Evolutionary conservation across 2,329 filamentous ascomycete genomes (phyloP), one percentile per base, ranked within the genome.

Genomic region (Pestalotiopsis sp.): DNA sequence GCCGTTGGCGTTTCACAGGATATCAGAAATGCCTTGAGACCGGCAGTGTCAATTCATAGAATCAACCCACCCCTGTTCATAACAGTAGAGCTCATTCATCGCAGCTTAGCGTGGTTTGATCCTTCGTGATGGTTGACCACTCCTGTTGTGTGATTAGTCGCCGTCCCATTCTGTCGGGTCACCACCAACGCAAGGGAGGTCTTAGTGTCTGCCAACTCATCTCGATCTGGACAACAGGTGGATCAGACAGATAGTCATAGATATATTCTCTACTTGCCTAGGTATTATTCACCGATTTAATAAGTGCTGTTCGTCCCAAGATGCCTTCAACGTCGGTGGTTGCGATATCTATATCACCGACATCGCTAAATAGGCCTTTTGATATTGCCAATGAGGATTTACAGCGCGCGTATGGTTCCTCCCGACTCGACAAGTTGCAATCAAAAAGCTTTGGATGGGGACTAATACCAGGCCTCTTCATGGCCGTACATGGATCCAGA

Each of bases 91-190:
- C 45, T 23, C 45, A 52, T 20, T 52, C 5, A 11, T 60, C 11
- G 57, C 9, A 25, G 57, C 3, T 25, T 45, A 45, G 39, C n/a
- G 49, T n/a, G n/a, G 64, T 66, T 25, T 66, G 64, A 66, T 66
- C 64, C 27, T 56, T 45, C 7, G 9, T 7, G 12, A 11, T n/a
- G 27, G 27, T 27, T 39, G 39, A 45, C 66, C 66, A 62, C n/a
- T 67, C 59, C 25, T 13, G 39, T 27, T 39, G 57, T 36, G 23
- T 39, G 66, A 56, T 67, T 67, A 62, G 36, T 62, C 66, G 66
- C 66, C 58, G 56, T 59, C n/a, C 65, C 65, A 49, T 6, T 61
- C 65, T 49, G 38, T 61, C 65, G 65, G 65, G 36, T 57, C 25
- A 36, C 4, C 14, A 39, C 25, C 36, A 27, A 36, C 25, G n/a